Percentiles rank a stretch among this genome's conserved stretches.
Evolutionary conservation across 352 stramenopile species (phyloP).

Genomic region (Globisporangium lucens): DNA sequence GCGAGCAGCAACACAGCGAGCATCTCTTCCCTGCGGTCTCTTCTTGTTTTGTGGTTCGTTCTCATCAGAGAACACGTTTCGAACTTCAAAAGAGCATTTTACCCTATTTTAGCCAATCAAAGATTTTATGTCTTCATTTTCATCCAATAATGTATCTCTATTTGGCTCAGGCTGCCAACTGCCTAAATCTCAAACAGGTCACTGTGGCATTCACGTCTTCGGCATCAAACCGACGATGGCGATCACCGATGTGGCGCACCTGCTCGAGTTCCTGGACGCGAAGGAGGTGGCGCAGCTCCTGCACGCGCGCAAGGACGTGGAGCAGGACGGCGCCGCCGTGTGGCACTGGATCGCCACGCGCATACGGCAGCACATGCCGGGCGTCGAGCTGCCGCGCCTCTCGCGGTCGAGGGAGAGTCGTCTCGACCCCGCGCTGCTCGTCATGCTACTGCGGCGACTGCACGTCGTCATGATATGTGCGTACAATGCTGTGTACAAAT

Average conservation of each 20-base stretch:
- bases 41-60: neutral
- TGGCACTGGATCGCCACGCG: conserved; percentile 44
- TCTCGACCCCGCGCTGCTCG: conserved; percentile 32
- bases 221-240: neutral
- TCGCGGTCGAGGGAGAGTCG: conserved; percentile 21
- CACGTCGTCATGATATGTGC: conserved; percentile 51
- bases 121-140: neutral
- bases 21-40: conserved; percentile 1
- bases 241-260: conserved; percentile 35
- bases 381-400: conserved; percentile 24
- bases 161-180: neutral
- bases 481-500: conserved; percentile 10
- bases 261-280: conserved; percentile 58
- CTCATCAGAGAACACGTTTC: neutral
- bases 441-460: conserved; percentile 46
- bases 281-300: conserved; percentile 31
- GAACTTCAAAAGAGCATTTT: neutral
- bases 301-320: conserved; percentile 26
- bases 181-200: neutral
- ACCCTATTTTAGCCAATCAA: conserved; percentile 19
- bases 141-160: neutral
- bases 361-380: conserved; percentile 22
- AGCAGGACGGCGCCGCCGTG: conserved; percentile 27
- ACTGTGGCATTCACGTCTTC: conserved; percentile 6
- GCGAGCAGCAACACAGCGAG: conserved; percentile 29